phyloP scores from a whole-genome alignment of 371 early-diverging fungal genomes.

The Mucor indicus region DNA sequence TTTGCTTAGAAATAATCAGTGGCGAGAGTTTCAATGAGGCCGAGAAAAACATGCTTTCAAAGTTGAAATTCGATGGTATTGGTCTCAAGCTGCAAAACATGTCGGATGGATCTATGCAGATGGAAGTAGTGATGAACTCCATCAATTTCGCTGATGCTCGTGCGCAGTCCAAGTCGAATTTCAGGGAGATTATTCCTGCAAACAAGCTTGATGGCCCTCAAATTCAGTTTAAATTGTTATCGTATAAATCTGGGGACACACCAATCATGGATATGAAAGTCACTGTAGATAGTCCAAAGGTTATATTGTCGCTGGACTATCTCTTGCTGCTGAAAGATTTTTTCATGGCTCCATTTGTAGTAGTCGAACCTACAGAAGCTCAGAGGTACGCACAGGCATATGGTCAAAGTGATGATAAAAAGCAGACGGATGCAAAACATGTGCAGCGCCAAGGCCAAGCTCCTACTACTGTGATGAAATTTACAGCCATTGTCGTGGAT shows the following conservation, averaged over 20 bases:
- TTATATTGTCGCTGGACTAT: conserved; percentile 83
- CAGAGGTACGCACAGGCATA: conserved; percentile 42
- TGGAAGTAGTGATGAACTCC: conserved; percentile 72
- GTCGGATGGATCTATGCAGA: conserved; percentile 63
- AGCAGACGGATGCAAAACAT: conserved; percentile 7
- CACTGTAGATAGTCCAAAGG: conserved; percentile 78
- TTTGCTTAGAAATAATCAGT: conserved; percentile 49
- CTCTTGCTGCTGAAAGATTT: conserved; percentile 71
- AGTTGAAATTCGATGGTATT: conserved; percentile 55
- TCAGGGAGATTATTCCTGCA: conserved; percentile 81
- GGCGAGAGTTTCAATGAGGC: conserved; percentile 43
- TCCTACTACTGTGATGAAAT: conserved; percentile 24
- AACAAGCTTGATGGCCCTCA: conserved; percentile 69
- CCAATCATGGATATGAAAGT: conserved; percentile 53
- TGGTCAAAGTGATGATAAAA: conserved; percentile 11
- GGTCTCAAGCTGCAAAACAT: conserved; percentile 62
- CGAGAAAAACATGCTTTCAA: conserved; percentile 39
- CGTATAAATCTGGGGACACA: conserved; percentile 10
- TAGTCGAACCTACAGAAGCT: conserved; percentile 31
- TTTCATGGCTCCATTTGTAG: conserved; percentile 59
- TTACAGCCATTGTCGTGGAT: conserved; percentile 73
- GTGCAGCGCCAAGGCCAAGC: conserved; percentile 2
- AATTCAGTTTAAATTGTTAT: conserved; percentile 49
- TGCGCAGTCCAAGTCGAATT: conserved; percentile 67
- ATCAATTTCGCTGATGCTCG: conserved; percentile 81